phyloP scores from a whole-genome alignment of 257 asterid species.

The Petunia axillaris region DNA sequence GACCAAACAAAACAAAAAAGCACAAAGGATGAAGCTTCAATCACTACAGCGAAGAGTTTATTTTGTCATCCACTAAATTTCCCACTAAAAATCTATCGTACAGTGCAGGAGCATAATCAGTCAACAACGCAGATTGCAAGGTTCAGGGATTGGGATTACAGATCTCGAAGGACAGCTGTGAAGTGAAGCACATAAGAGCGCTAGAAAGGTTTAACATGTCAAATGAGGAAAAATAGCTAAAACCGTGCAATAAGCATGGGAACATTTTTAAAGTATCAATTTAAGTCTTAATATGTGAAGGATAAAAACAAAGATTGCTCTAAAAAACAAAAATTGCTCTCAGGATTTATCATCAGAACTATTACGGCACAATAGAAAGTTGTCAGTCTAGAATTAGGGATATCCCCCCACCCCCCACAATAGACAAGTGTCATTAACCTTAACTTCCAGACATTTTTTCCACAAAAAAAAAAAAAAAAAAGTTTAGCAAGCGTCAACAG shows the following conservation, averaged over 20 bases:
- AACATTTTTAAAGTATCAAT: neutral
- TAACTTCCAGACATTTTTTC: neutral
- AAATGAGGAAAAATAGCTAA: neutral
- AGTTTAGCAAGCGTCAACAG: neutral
- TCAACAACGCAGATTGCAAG: neutral
- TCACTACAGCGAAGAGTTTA: neutral
- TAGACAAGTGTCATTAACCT: neutral
- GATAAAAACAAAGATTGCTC: neutral
- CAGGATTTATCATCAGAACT: neutral
- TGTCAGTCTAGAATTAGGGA: neutral
- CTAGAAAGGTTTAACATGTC: neutral
- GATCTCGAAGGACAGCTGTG: neutral
- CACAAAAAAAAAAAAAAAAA: neutral
- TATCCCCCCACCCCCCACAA: neutral
- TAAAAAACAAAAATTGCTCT: too few species aligned
- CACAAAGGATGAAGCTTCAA: neutral
- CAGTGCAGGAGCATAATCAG: neutral
- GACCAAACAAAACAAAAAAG: neutral
- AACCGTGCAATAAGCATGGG: neutral
- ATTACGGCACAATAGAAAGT: neutral
- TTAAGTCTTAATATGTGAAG: neutral
- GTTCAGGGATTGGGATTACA: neutral
- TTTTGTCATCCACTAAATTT: neutral
- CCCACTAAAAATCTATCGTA: neutral
- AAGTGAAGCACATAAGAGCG: neutral